A percentile compares a stretch with the other conserved stretches of the same genome.
Evolutionary conservation across 495 filamentous ascomycete genomes (phyloP).

Genomic region (Bacidia gigantensis): DNA sequence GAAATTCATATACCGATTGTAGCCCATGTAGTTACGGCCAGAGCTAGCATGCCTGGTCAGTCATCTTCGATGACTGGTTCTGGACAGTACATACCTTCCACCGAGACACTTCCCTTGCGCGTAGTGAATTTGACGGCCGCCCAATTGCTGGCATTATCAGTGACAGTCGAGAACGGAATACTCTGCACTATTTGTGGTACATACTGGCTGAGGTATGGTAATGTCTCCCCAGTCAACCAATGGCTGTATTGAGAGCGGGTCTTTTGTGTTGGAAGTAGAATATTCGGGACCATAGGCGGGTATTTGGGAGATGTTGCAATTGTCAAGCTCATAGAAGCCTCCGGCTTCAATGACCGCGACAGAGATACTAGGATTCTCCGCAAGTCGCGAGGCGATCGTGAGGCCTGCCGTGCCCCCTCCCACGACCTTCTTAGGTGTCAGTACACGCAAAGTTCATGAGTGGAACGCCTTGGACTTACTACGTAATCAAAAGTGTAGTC

Average conservation of each 20-base stretch:
- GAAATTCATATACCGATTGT: background rate
- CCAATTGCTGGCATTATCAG: constrained; percentile 19
- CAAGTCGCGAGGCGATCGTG: constrained; percentile 29
- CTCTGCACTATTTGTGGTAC: too few relatives aligned
- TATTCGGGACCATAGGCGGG: background rate
- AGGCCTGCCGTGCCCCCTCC: constrained; percentile 31
- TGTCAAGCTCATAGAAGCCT: background rate
- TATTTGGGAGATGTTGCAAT: background rate
- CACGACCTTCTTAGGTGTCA: constrained; percentile 13
- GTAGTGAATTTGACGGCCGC: constrained; percentile 24
- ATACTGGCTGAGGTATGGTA: background rate
- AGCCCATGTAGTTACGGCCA: background rate
- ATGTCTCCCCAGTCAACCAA: background rate
- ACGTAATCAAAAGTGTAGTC: background rate
- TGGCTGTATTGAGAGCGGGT: background rate
- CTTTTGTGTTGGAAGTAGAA: background rate
- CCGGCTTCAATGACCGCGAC: constrained; percentile 46
- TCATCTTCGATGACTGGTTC: background rate
- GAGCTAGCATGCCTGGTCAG: background rate
- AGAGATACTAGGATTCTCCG: constrained; percentile 19
- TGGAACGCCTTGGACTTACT: background rate
- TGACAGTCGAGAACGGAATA: too few relatives aligned
- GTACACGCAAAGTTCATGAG: background rate
- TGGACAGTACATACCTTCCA: constrained; percentile 10
- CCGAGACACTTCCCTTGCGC: constrained; percentile 15